Evolutionary conservation across 306 rosid genomes (phyloP).

Genomic region (Quercus agrifolia): DNA sequence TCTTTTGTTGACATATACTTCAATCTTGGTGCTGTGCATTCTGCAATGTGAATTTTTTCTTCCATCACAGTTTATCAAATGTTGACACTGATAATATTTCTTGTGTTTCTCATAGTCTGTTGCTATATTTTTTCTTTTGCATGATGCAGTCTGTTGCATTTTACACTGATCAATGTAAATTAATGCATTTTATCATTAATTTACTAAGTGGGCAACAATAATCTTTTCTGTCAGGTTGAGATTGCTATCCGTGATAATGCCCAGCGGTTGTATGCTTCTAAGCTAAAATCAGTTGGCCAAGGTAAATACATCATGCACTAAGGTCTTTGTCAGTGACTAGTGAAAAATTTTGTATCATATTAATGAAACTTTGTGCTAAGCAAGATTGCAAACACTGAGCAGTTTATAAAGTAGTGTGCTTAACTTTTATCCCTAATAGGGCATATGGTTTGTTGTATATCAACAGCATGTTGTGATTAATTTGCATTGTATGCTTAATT

Average conservation of each 20-base stretch:
- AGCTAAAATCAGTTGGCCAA: conserved; percentile 71
- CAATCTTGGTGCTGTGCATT: background rate
- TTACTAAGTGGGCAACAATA: conserved; percentile 11
- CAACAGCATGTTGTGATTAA: background rate
- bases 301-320: conserved; percentile 46
- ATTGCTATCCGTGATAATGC: conserved; percentile 96
- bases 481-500: background rate
- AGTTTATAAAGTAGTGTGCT: background rate
- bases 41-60: conserved; percentile 5
- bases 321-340: background rate
- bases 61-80: background rate
- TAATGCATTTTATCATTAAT: background rate
- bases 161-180: too few relatives aligned
- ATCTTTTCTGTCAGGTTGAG: conserved; percentile 59
- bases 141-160: too few relatives aligned
- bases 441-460: background rate
- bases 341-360: background rate
- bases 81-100: background rate
- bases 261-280: conserved; percentile 74
- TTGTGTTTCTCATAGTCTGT: background rate
- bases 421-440: background rate
- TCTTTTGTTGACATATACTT: background rate
- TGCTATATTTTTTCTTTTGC: too few relatives aligned
- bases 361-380: background rate
- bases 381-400: background rate